Conservation (phyloP, 257 asterid species). For the Solanum sitiens region DNA sequence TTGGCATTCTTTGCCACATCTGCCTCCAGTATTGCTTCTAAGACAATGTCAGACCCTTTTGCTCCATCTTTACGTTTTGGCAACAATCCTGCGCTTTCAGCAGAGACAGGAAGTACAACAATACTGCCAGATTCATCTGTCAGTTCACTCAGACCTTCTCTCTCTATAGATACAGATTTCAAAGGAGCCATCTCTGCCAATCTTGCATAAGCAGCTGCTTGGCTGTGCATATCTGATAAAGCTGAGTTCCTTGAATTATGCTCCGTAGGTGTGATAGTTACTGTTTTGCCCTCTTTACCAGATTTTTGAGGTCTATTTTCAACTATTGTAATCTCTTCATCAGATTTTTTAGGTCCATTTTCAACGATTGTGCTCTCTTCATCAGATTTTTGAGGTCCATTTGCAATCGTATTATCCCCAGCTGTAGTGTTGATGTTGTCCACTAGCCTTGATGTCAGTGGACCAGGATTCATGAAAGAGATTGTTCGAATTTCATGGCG, state of each 20-base stretch:
- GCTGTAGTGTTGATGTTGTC: slow-evolving; percentile 43
- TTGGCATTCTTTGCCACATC: slow-evolving; percentile 79
- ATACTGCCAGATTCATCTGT: slow-evolving; percentile 73
- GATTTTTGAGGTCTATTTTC: slow-evolving; percentile 24
- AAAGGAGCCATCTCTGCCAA: slow-evolving; percentile 42
- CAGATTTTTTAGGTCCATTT: background rate
- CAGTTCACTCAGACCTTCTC: slow-evolving; percentile 54
- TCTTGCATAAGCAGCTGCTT: slow-evolving; percentile 53
- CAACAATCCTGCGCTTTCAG: slow-evolving; percentile 73
- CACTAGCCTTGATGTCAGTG: slow-evolving; percentile 53
- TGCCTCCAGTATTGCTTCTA: slow-evolving; percentile 84
- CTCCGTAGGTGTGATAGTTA: slow-evolving; percentile 36
- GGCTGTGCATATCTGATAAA: slow-evolving; percentile 44
- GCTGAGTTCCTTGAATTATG: slow-evolving; percentile 17
- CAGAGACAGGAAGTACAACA: slow-evolving; percentile 77
- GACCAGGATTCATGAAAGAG: slow-evolving; percentile 71
- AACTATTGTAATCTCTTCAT: slow-evolving; percentile 15
- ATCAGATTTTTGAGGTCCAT: slow-evolving; percentile 1
- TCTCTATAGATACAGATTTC: slow-evolving; percentile 19
- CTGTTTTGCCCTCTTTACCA: slow-evolving; percentile 19
- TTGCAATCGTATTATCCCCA: background rate
- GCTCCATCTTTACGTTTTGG: slow-evolving; percentile 46
- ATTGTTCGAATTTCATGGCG: slow-evolving; percentile 65
- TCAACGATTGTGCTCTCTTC: slow-evolving; percentile 22
- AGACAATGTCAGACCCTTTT: slow-evolving; percentile 65